phyloP scores from a whole-genome alignment of 345 rosid genomes.

The Mangifera indica region DNA sequence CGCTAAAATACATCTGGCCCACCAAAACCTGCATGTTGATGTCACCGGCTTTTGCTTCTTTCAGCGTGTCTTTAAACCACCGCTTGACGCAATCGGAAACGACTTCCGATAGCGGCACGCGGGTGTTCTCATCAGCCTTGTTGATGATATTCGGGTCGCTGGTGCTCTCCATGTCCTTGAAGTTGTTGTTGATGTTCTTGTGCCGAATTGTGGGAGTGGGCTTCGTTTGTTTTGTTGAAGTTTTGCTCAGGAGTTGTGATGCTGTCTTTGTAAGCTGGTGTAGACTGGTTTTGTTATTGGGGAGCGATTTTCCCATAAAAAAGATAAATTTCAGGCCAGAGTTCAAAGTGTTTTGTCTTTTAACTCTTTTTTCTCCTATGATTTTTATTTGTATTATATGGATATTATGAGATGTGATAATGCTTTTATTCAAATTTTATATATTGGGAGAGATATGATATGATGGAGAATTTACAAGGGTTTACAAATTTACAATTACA shows the following conservation, averaged over 20 bases:
- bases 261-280: conserved; percentile 30
- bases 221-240: conserved; percentile 33
- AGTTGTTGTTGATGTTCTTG: conserved; percentile 13
- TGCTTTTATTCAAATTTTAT: neutral
- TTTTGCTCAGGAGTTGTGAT: conserved; percentile 24
- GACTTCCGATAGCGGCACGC: conserved; percentile 72
- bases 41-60: conserved; percentile 91
- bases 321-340: neutral
- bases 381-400: no score
- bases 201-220: conserved; percentile 30
- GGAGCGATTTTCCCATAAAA: conserved; percentile 57
- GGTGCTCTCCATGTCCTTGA: conserved; percentile 47
- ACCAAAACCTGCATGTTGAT: conserved; percentile 84
- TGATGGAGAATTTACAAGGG: conserved; percentile 34
- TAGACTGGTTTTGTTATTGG: conserved; percentile 35
- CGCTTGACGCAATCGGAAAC: conserved; percentile 85
- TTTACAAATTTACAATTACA: no score
- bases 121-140: conserved; percentile 15
- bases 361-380: neutral
- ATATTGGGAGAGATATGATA: neutral
- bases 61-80: conserved; percentile 91
- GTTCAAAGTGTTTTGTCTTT: neutral
- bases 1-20: conserved; percentile 90
- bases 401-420: no score
- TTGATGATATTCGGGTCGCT: conserved; percentile 19